These are phyloP conservation scores for Podaxis carcinomalis DNA, from an alignment of 768 basidiomycete species.

Conservation along the genomic window DNA sequence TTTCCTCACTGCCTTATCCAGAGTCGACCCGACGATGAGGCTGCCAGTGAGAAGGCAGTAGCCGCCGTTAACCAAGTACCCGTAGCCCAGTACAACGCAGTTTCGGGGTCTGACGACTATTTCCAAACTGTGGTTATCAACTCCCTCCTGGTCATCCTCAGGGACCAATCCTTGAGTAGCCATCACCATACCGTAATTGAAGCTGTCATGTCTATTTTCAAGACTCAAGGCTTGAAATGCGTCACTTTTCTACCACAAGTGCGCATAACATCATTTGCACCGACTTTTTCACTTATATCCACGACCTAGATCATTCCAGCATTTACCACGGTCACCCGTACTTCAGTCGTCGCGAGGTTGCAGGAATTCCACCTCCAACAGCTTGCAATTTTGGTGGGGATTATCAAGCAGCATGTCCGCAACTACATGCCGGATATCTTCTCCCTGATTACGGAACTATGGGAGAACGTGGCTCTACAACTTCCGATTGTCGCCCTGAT, in stretches of 20 bases:
- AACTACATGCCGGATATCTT: conserved; percentile 88
- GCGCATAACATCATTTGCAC: conserved; percentile 10
- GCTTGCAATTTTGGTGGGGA: conserved; percentile 89
- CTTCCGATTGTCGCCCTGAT: conserved; percentile 90
- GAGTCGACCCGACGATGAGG: conserved; percentile 53
- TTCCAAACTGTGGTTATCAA: conserved; percentile 96
- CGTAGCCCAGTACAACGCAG: conserved; percentile 54
- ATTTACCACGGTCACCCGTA: conserved; percentile 83
- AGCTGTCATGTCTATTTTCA: conserved; percentile 98
- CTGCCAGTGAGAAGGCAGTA: conserved; percentile 52
- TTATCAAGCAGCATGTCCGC: conserved; percentile 96
- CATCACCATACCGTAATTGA: conserved; percentile 95
- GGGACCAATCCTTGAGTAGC: conserved; percentile 80
- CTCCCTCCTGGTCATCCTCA: conserved; percentile 79
- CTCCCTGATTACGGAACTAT: conserved; percentile 81
- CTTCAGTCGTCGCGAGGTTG: conserved; percentile 63
- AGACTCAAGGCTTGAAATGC: conserved; percentile 95
- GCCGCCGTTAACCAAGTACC: conserved; percentile 67
- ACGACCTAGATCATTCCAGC: conserved; percentile 82
- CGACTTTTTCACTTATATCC: conserved; percentile 9
- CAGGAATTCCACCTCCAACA: conserved; percentile 96
- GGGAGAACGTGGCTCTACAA: conserved; percentile 82
- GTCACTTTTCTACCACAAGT: conserved; percentile 94
- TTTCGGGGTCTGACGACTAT: conserved; percentile 83
- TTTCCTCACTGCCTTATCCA: conserved; percentile 1